Base-by-base conservation (phyloP, 257 asterid genomes). In the Fraxinus cuspidata region DNA sequence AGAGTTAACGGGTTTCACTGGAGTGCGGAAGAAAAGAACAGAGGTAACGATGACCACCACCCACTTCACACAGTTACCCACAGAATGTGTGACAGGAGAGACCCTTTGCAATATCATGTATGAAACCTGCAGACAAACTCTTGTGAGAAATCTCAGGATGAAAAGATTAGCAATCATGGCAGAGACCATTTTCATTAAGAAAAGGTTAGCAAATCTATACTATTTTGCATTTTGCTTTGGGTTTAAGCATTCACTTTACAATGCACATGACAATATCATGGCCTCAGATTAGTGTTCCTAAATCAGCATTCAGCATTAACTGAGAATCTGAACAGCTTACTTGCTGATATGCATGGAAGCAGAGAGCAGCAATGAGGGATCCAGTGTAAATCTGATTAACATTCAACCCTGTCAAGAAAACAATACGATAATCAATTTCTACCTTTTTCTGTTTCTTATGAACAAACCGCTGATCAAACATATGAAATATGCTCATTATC, bases 341-440 rank as follows among this genome's bases (percentile, higher is more conserved):
- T 93, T 94, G 99, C 79, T 94, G 99, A 82, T 94, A 94, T 37
- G 99, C 99, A 84, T 94, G 99, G 94, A 94, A 94, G 95, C 97
- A 90, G 60, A 92, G 95, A 74, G 97, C 99, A 77, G 96, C 97
- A 53, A 94, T 9, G 78, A 94, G 86, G n/a, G 97, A 92, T 76
- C 91, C 88, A 38, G 87, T 84, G 92, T 85, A 90, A 12, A 92
- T 74, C 84, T 92, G 94, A 64, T 83, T 87, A 84, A 92, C 88
- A 83, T 92, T 87, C 84, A 91, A 38, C 40, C 97, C 99, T 92
- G 89, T 25, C 69, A 78, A 34, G 63, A 70, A 86, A 74, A 74
- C 21, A 71, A 12, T 15, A 53, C 35, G 23, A 74, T 29, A 60
- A n/a, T 10, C 11, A 77, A 21, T 69, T 49, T 21, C 35, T 31